These are phyloP conservation scores for Backusella mclennaniae DNA, from an alignment of 192 early-diverging fungal genomes.

Conservation along the genomic window DNA sequence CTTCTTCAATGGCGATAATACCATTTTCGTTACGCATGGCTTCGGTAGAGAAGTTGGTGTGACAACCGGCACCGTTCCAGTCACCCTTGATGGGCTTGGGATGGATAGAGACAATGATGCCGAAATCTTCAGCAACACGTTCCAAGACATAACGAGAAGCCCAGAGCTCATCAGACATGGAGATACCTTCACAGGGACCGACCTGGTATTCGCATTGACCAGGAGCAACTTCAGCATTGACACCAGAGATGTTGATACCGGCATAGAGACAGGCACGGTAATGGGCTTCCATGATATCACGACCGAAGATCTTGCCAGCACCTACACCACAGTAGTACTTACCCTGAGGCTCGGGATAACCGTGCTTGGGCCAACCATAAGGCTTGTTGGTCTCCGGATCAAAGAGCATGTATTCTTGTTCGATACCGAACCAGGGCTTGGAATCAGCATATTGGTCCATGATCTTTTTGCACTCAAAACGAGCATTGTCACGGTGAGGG, in stretches of 20 bases:
- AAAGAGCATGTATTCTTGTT: slow-evolving; percentile 55
- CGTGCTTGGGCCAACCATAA: slow-evolving; percentile 55
- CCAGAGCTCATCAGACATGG: slow-evolving; percentile 55
- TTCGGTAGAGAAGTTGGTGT: slow-evolving; percentile 53
- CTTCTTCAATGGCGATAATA: slow-evolving; percentile 47
- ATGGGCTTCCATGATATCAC: slow-evolving; percentile 60
- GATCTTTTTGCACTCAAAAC: slow-evolving; percentile 36
- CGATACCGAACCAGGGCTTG: slow-evolving; percentile 57
- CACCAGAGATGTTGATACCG: slow-evolving; percentile 49
- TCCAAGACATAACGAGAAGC: slow-evolving; percentile 49
- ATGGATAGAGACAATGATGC: slow-evolving; percentile 50
- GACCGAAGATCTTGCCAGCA: slow-evolving; percentile 48
- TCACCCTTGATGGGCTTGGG: slow-evolving; percentile 59
- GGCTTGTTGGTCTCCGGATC: slow-evolving; percentile 44
- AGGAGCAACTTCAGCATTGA: slow-evolving; percentile 46
- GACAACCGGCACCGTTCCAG: slow-evolving; percentile 60
- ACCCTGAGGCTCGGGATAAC: slow-evolving; percentile 53
- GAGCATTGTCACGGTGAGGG: slow-evolving; percentile 51
- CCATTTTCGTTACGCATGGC: slow-evolving; percentile 51
- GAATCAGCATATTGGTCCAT: slow-evolving; percentile 38
- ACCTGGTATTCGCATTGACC: slow-evolving; percentile 59
- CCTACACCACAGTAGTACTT: slow-evolving; percentile 60
- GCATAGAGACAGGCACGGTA: slow-evolving; percentile 56
- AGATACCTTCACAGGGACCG: slow-evolving; percentile 54
- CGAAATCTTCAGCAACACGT: slow-evolving; percentile 59